These are phyloP conservation scores for Astrephomene gubernaculifera DNA, from an alignment of 139 green algal genomes.

Conservation along the genomic window DNA sequence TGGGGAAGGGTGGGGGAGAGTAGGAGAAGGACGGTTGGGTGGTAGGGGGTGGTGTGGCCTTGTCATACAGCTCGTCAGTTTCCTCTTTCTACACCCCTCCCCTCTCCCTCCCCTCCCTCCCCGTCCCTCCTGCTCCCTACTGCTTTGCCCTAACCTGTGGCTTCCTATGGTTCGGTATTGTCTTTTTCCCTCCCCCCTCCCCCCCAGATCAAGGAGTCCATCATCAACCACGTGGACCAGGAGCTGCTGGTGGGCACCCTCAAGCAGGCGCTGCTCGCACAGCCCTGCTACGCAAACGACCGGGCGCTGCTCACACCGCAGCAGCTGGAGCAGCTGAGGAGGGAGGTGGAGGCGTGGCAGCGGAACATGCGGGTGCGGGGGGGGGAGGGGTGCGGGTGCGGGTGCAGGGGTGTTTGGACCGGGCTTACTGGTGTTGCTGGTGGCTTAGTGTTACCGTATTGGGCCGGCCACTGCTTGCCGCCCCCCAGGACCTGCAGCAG, in stretches of 20 bases:
- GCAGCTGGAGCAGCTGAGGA: slow-evolving; percentile 9
- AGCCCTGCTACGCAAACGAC: not conserved
- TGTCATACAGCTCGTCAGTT: too few species aligned
- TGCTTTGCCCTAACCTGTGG: too few species aligned
- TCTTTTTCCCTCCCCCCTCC: not conserved
- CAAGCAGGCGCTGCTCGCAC: slow-evolving; percentile 15
- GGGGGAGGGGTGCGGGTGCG: not conserved
- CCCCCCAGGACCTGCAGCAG: too few species aligned
- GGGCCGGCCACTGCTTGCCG: too few species aligned
- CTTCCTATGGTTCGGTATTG: too few species aligned
- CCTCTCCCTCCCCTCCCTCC: not conserved
- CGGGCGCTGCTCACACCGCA: not conserved
- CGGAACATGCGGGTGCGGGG: not conserved
- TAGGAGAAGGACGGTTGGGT: too few species aligned
- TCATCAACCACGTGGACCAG: slow-evolving; percentile 45
- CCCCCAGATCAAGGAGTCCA: slow-evolving; percentile 41
- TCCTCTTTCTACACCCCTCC: not conserved
- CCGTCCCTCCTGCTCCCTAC: too few species aligned
- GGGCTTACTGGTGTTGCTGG: too few species aligned
- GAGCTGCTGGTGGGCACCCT: slow-evolving; percentile 35
- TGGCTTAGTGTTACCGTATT: too few species aligned
- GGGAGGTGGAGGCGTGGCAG: slow-evolving; percentile 19
- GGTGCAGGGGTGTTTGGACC: not conserved
- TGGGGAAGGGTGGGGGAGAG: too few species aligned
- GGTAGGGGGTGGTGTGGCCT: too few species aligned